These are phyloP conservation scores for Carex cristatella DNA, from an alignment of 176 grass and related monocot species.

Conservation along the genomic window DNA sequence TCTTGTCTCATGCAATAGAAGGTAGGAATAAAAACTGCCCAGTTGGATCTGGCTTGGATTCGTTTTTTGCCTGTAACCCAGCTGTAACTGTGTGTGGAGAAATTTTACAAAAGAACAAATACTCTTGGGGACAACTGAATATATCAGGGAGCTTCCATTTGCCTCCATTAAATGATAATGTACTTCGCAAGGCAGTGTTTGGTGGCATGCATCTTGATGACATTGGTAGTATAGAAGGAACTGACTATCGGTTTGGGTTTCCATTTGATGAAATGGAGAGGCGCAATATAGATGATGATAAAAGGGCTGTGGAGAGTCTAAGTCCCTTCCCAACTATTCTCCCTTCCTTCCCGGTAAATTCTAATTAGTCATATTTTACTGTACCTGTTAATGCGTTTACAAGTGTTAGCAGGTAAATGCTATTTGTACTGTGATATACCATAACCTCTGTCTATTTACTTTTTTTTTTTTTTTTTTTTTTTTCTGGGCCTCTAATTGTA, in stretches of 20 bases:
- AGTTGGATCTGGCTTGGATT: slow-evolving; percentile 30
- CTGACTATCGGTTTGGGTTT: slow-evolving; percentile 84
- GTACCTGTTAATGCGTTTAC: background rate
- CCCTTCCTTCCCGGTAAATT: slow-evolving; percentile 60
- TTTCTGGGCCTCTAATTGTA: background rate
- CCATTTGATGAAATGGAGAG: slow-evolving; percentile 52
- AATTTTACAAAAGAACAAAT: slow-evolving; percentile 39
- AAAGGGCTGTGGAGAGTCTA: slow-evolving; percentile 48
- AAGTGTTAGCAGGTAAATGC: background rate
- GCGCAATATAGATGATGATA: slow-evolving; percentile 46
- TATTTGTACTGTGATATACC: background rate
- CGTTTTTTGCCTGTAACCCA: slow-evolving; percentile 47
- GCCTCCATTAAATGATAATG: slow-evolving; percentile 73
- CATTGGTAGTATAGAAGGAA: slow-evolving; percentile 39
- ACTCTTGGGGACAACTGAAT: slow-evolving; percentile 71
- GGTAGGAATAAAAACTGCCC: slow-evolving; percentile 37
- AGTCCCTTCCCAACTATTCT: slow-evolving; percentile 85
- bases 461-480: too few relatives aligned
- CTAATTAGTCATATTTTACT: background rate
- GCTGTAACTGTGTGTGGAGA: slow-evolving; percentile 52
- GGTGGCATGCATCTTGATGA: slow-evolving; percentile 30
- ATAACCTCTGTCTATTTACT: background rate
- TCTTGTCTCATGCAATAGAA: slow-evolving; percentile 48
- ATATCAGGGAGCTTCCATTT: slow-evolving; percentile 70
- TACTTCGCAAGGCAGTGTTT: slow-evolving; percentile 61